A percentile compares a stretch with the other conserved stretches of the same genome.
These are phyloP conservation scores for Candida glucosophila DNA, from an alignment of 1,139 yeast genomes.

Conservation along the genomic window DNA sequence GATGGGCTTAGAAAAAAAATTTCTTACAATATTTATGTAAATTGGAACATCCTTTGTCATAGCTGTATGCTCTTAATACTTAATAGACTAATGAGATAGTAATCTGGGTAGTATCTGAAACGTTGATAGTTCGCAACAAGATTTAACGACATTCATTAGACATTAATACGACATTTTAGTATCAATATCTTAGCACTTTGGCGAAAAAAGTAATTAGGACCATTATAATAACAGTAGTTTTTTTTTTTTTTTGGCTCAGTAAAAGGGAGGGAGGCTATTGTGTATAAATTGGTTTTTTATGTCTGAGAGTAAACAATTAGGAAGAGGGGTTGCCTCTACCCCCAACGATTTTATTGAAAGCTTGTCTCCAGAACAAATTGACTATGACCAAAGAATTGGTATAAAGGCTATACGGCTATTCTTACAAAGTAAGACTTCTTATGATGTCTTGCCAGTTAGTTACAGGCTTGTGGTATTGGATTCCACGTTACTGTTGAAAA, in stretches of 20 bases:
- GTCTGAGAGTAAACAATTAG: slow-evolving; percentile 14
- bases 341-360: slow-evolving; percentile 39
- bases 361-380: slow-evolving; percentile 35
- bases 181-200: no score
- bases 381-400: slow-evolving; percentile 58
- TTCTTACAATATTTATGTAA: background rate
- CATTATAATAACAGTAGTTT: no score
- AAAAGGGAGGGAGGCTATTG: background rate
- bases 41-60: background rate
- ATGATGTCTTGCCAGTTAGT: slow-evolving; percentile 94
- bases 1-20: slow-evolving; percentile 24
- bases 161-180: no score
- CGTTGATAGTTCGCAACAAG: no score
- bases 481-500: slow-evolving; percentile 82
- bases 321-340: slow-evolving; percentile 18
- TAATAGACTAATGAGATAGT: slow-evolving; percentile 2
- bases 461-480: slow-evolving; percentile 90
- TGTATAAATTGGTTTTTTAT: slow-evolving; percentile 4
- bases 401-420: slow-evolving; percentile 75
- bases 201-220: no score
- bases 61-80: background rate
- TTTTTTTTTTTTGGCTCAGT: background rate
- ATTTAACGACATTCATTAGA: no score
- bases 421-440: slow-evolving; percentile 84
- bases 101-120: slow-evolving; percentile 1